Evolutionary conservation across 176 grass and related monocot genomes (phyloP), one percentile per base, ranked within the genome.

Genomic region (Avena sativa): DNA sequence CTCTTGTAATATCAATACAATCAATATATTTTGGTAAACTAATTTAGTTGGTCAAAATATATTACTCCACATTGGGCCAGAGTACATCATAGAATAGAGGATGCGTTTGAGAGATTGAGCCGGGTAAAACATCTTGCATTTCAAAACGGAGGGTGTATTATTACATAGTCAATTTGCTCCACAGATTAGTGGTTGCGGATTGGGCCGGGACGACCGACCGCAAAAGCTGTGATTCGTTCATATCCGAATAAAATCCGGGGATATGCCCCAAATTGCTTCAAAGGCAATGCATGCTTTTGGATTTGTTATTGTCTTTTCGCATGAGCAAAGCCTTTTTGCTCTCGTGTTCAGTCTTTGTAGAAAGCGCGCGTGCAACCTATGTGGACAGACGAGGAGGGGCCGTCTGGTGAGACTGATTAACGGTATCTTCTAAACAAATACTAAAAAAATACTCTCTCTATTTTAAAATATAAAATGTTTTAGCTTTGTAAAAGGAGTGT

Each of bases 241-340:
- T 73, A 79, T 90, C 79, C 89, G 84, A 63, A 90, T 87, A 83
- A 83, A 85, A 85, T 80, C 57, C 4, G 1, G 48, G 62, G 69
- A 85, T 81, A 85, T 50, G 70, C 69, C 38, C 58, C 83, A 76
- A 89, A 89, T 81, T 67, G 76, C 67, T 32, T 48, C 26, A 4
- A 59, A 55, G 46, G 30, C 49, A 53, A 53, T 12, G 14, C 78
- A 16, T 38, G 40, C 43, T 21, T 71, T 79, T 59, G 11, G 14
- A 68, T 79, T 58, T 71, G 15, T 50, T 61, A 80, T 17, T 15
- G 19, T 32, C 59, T 82, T 87, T 88, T n/a, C 17, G 48, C 36
- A 30, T 56, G 21, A 30, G 10, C 15, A 50, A 47, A 11, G 30
- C 20, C 68, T 80, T 80, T 72, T 16, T 1, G 15, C 40, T 43